Evolutionary conservation across 495 filamentous ascomycete species (phyloP).

Genomic region (Xylaria intraflava): DNA sequence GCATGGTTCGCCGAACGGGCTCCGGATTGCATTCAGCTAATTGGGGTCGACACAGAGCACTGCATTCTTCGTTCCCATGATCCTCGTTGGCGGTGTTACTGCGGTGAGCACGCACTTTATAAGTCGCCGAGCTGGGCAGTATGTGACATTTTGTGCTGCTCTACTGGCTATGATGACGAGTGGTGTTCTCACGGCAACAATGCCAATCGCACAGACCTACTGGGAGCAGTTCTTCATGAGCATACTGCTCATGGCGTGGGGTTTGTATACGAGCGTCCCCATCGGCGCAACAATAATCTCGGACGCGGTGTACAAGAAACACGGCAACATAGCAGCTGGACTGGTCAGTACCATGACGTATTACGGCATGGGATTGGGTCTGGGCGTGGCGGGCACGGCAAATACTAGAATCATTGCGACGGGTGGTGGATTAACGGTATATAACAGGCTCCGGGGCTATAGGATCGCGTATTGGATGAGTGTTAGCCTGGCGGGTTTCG

Average conservation of each 20-base stretch:
- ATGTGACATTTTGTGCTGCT: constrained; percentile 42
- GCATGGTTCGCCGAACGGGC: constrained; percentile 5
- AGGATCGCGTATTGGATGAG: constrained; percentile 51
- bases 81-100: constrained; percentile 31
- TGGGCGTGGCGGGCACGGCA: constrained; percentile 61
- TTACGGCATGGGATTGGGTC: constrained; percentile 58
- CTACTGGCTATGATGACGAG: constrained; percentile 42
- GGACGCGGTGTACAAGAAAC: constrained; percentile 43
- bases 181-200: constrained; percentile 36
- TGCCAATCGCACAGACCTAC: constrained; percentile 43
- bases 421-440: constrained; percentile 36
- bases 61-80: constrained; percentile 15
- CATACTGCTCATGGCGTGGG: constrained; percentile 47
- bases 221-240: constrained; percentile 54
- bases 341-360: constrained; percentile 61
- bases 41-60: constrained; percentile 4
- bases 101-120: constrained; percentile 41
- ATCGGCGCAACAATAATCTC: constrained; percentile 49
- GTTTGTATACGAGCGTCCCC: constrained; percentile 57
- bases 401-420: constrained; percentile 43
- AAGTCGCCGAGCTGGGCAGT: constrained; percentile 32
- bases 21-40: not conserved
- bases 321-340: constrained; percentile 55
- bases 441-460: constrained; percentile 38
- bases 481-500: constrained; percentile 44